phyloP scores from a whole-genome alignment of 108 stramenopile species.

The Mediolabrus comicus region DNA sequence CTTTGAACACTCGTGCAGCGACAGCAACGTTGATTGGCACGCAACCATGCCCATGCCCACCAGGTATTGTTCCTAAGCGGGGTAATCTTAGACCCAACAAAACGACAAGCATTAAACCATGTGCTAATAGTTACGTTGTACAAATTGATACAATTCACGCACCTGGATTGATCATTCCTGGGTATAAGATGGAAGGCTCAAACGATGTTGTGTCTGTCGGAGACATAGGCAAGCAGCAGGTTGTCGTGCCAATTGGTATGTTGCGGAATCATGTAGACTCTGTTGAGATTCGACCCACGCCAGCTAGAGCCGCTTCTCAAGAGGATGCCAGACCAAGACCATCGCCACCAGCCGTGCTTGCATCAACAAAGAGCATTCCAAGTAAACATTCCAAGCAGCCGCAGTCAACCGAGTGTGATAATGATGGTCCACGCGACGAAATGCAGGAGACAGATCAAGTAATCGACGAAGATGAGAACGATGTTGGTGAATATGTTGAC shows the following conservation, averaged over 20 bases:
- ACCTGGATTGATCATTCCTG: constrained; percentile 2
- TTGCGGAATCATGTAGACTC: constrained; percentile 21
- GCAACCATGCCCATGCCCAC: neutral
- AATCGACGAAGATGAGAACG: neutral
- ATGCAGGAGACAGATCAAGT: too few species aligned
- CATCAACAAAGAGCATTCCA: neutral
- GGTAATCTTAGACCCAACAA: too few species aligned
- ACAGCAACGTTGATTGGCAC: constrained; percentile 8
- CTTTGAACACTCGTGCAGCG: constrained; percentile 31
- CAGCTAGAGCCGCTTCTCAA: too few species aligned
- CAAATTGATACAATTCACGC: constrained; percentile 5
- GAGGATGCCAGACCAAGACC: too few species aligned
- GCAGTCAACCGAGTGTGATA: too few species aligned
- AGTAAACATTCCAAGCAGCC: too few species aligned
- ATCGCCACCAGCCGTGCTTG: neutral
- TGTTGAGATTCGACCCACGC: neutral
- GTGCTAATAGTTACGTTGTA: neutral
- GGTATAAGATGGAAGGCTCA: neutral
- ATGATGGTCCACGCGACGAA: too few species aligned
- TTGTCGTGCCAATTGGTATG: constrained; percentile 24
- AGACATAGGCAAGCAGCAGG: neutral
- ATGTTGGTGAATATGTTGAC: neutral
- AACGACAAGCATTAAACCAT: too few species aligned
- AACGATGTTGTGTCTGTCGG: neutral
- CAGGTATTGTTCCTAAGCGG: neutral